Evolutionary conservation across 129 eudicot genomes (phyloP).

Genomic region (Rutidosis leptorrhynchoides): DNA sequence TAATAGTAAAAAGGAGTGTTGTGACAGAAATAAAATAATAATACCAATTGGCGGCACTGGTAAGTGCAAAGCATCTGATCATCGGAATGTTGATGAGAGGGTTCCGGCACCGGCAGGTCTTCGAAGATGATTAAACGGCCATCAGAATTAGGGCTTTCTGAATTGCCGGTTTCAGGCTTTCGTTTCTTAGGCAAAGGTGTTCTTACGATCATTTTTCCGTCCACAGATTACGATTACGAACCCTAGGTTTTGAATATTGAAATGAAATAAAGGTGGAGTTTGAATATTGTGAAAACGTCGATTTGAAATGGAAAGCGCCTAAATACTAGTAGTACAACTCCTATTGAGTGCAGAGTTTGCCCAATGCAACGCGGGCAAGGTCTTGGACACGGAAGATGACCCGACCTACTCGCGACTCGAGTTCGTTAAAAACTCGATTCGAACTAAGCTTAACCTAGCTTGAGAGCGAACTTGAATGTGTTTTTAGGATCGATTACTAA

Average conservation of each 20-base stretch:
- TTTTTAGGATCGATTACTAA: no score
- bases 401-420: no score
- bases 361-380: constrained; percentile 65
- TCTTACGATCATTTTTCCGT: constrained; percentile 57
- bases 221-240: neutral
- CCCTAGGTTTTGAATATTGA: constrained; percentile 6
- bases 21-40: neutral
- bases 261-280: constrained; percentile 16
- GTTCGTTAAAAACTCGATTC: no score
- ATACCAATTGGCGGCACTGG: constrained; percentile 91
- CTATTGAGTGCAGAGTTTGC: constrained; percentile 73
- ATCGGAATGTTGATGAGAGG: constrained; percentile 41
- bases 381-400: no score
- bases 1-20: neutral
- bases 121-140: constrained; percentile 60
- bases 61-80: constrained; percentile 92
- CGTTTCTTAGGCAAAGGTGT: constrained; percentile 74
- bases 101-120: constrained; percentile 50
- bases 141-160: constrained; percentile 57
- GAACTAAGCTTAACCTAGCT: no score
- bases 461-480: no score
- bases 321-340: constrained; percentile 53
- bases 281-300: constrained; percentile 17
- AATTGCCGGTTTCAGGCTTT: constrained; percentile 41
- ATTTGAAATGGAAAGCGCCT: constrained; percentile 48